Evolutionary conservation across 805 yeast genomes (phyloP), one percentile per base, ranked within the genome.

Genomic region (Millerozyma acaciae): DNA sequence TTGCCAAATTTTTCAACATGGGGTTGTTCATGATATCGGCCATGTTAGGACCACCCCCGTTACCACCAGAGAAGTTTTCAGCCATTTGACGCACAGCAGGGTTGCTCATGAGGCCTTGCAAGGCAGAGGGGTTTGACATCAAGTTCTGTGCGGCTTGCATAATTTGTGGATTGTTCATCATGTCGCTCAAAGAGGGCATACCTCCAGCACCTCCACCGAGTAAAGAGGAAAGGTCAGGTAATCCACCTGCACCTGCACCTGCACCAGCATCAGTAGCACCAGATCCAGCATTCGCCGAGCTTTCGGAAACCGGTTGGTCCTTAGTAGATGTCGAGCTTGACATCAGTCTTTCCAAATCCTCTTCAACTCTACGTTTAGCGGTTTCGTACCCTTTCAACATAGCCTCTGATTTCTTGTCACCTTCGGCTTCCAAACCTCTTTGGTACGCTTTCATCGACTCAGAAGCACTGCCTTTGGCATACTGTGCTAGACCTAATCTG

Each of bases 301-400:
- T 62, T 23, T 68, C 62, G 16, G 68, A 47, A 40, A 35, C 42
- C 25, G 63, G 45, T 28, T 64, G 53, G 3, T 61, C 50, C 33
- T 43, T 56, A 8, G 26, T 23, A 15, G 13, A 7, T 7, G 10
- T 15, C 10, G 22, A 20, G 13, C 15, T 7, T 6, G 26, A 23
- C 7, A 23, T 23, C 7, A 15, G 13, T 12, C 26, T 23, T 45
- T 71, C 77, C 44, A 80, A 62, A 35, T 86, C 84, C 53, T 82
- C 89, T 50, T 84, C 87, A 24, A 84, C 86, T 56, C 89, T 80
- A 60, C 76, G 76, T 67, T 86, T 85, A 16, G 97, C 97, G 21
- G 96, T 85, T 59, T 90, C 96, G 56, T 78, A 88, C 34, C 96
- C 98, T 54, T 81, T 80, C 60, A 74, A 76, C 96, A 90, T 90